Evolutionary conservation across 2,329 filamentous ascomycete genomes (phyloP).

Genomic region (Penicillium decumbens): DNA sequence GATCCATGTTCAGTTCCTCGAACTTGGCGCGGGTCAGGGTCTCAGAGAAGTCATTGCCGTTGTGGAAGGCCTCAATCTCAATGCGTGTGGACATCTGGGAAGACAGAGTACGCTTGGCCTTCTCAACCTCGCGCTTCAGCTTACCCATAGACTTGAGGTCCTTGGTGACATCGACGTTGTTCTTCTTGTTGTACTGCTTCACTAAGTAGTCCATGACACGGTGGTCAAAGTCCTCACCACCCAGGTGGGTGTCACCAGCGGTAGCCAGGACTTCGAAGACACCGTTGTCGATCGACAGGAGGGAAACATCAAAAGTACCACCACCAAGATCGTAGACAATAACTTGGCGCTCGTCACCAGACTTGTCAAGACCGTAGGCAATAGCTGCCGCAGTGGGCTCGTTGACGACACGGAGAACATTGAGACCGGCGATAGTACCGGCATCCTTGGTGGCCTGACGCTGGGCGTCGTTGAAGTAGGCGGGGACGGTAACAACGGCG

Average conservation of each 20-base stretch:
- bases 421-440: constrained; percentile 84
- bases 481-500: constrained; percentile 83
- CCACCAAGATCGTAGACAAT: constrained; percentile 92
- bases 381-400: constrained; percentile 94
- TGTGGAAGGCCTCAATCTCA: constrained; percentile 95
- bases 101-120: constrained; percentile 97
- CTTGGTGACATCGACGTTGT: constrained; percentile 86
- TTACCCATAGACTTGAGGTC: constrained; percentile 98
- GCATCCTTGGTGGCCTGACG: constrained; percentile 96
- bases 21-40: constrained; percentile 98
- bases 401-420: constrained; percentile 94
- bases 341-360: constrained; percentile 75
- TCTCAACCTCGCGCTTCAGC: constrained; percentile 98
- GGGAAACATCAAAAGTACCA: constrained; percentile 92
- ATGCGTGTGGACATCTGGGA: constrained; percentile 90
- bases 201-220: constrained; percentile 92
- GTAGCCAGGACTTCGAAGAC: constrained; percentile 93
- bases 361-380: constrained; percentile 90
- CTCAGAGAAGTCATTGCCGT: constrained; percentile 97
- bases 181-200: constrained; percentile 99
- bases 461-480: constrained; percentile 99
- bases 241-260: constrained; percentile 93
- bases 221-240: constrained; percentile 99
- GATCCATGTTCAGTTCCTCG: constrained; percentile 96
- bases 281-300: constrained; percentile 84